Conservation (phyloP, 169 alveolate species). For the Cryptosporidium sp. region DNA sequence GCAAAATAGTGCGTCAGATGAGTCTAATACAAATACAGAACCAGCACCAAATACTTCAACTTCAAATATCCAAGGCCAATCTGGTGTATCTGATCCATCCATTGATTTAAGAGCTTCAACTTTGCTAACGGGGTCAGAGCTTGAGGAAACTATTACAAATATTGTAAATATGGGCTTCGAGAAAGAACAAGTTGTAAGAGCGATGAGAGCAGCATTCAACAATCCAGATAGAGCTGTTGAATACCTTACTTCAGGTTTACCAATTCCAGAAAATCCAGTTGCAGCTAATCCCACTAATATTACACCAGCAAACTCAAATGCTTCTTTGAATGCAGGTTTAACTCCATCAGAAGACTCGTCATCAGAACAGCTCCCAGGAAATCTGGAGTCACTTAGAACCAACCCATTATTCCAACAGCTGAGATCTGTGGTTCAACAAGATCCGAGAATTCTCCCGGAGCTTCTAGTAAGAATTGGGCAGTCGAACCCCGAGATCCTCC, state of each 20-base stretch:
- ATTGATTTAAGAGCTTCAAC: conserved; percentile 77
- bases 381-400: conserved; percentile 78
- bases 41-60: conserved; percentile 22
- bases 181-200: conserved; percentile 87
- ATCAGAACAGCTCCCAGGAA: conserved; percentile 38
- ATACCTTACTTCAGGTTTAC: conserved; percentile 89
- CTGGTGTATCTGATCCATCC: conserved; percentile 60
- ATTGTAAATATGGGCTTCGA: conserved; percentile 93
- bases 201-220: conserved; percentile 94
- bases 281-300: conserved; percentile 75
- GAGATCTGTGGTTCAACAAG: conserved; percentile 87
- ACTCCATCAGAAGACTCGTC: conserved; percentile 50
- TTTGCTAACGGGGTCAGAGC: conserved; percentile 80
- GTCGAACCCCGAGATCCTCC: conserved; percentile 87
- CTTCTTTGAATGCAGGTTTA: conserved; percentile 50
- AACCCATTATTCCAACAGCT: conserved; percentile 88
- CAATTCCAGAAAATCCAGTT: conserved; percentile 76
- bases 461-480: conserved; percentile 86
- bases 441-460: conserved; percentile 89
- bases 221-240: conserved; percentile 97
- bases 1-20: conserved; percentile 36
- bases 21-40: conserved; percentile 55
- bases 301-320: conserved; percentile 69
- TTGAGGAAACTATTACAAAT: conserved; percentile 82
- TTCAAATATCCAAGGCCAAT: conserved; percentile 32